phyloP scores from a whole-genome alignment of 2,329 filamentous ascomycete genomes.

The Orbilia oligospora region DNA sequence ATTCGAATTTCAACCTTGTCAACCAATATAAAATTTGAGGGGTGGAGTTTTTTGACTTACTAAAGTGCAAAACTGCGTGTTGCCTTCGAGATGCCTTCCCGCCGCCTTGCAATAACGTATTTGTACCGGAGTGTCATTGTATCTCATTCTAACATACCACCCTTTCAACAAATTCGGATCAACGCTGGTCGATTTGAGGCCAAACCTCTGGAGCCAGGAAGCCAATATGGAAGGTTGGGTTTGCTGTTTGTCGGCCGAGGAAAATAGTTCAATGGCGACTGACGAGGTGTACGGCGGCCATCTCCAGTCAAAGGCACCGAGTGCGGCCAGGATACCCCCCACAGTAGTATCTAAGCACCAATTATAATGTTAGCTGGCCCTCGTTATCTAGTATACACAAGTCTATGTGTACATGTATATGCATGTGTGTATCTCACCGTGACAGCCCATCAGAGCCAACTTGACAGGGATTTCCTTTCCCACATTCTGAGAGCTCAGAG shows the following conservation, averaged over 20 bases:
- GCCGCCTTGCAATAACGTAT: slow-evolving; percentile 83
- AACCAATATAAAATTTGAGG: not conserved
- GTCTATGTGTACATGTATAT: too few relatives aligned
- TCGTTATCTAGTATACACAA: not conserved
- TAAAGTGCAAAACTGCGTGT: slow-evolving; percentile 91
- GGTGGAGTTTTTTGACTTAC: slow-evolving; percentile 67
- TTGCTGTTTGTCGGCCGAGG: slow-evolving; percentile 67
- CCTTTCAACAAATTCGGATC: slow-evolving; percentile 74
- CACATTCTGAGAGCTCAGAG: slow-evolving; percentile 73
- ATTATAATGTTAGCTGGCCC: not conserved
- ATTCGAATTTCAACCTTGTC: not conserved
- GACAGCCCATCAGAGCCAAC: slow-evolving; percentile 64
- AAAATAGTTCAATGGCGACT: slow-evolving; percentile 90
- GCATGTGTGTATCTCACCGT: too few relatives aligned
- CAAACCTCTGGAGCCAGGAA: slow-evolving; percentile 55
- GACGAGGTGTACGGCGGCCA: slow-evolving; percentile 98
- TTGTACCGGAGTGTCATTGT: slow-evolving; percentile 86
- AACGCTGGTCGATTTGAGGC: slow-evolving; percentile 32
- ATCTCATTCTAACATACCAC: slow-evolving; percentile 90
- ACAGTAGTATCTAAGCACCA: slow-evolving; percentile 83
- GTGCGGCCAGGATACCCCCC: slow-evolving; percentile 80
- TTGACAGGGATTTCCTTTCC: slow-evolving; percentile 65
- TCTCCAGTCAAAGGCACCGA: slow-evolving; percentile 82
- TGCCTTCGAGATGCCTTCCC: slow-evolving; percentile 87
- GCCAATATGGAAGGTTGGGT: slow-evolving; percentile 32